Percentiles rank a stretch among this genome's conserved stretches.
Conservation (phyloP, 441 rosid genomes). For the Metrosideros polymorpha region DNA sequence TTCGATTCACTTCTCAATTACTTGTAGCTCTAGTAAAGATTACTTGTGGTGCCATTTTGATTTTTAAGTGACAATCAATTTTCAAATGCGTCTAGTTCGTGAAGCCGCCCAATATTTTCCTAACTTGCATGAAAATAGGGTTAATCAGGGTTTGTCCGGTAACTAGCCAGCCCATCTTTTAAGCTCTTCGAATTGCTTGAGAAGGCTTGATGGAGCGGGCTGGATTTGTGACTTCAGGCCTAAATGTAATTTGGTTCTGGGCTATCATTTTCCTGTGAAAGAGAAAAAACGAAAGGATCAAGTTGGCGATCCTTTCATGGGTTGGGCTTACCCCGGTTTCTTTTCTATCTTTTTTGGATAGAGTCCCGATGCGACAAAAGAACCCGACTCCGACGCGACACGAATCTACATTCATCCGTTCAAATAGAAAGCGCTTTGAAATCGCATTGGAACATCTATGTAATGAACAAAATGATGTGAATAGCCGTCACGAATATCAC, state of each 20-base stretch:
- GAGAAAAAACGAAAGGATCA: too few species aligned
- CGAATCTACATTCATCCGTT: background rate
- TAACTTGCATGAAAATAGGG: too few species aligned
- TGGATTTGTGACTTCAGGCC: background rate
- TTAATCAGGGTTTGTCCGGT: background rate
- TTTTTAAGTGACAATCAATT: background rate
- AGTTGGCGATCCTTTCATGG: background rate
- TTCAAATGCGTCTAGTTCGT: background rate
- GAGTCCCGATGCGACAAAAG: background rate
- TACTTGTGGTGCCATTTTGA: background rate
- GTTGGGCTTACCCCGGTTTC: background rate
- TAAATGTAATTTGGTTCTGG: background rate
- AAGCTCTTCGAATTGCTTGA: background rate
- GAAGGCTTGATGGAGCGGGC: background rate
- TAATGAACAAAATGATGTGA: accelerated
- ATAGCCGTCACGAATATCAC: background rate
- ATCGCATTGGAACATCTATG: background rate
- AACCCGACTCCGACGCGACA: background rate
- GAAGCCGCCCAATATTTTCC: background rate
- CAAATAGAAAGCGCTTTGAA: background rate
- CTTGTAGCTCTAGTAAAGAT: background rate
- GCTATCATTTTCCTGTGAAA: too few species aligned
- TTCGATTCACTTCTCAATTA: background rate
- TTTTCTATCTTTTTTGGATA: background rate
- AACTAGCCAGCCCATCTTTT: background rate